Evolutionary conservation across 2,329 filamentous ascomycete genomes (phyloP), one percentile per base, ranked within the genome.

Genomic region (Metarhizium sp.): DNA sequence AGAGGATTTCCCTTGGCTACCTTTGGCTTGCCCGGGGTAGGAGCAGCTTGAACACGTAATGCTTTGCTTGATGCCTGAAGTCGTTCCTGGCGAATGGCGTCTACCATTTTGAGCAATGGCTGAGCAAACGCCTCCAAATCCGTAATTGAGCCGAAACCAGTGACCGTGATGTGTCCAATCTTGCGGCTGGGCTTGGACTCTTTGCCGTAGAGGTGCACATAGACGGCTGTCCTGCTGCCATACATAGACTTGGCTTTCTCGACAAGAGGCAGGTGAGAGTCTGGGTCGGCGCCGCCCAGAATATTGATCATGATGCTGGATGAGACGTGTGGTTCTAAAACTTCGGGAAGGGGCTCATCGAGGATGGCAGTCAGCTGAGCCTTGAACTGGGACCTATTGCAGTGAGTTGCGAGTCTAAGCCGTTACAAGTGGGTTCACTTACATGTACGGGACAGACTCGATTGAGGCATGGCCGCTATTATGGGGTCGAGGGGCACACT

Each of bases 401-500:
- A 16, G 14, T 1, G 25, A 51, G 7, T 25, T 25, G 25, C 25
- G 25, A 25, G 4, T 25, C 25, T 4, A 25, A 25, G 25, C 25
- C 4, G 25, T 3, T 18, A 14, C 6, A 18, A 16, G 8, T 11
- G 14, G 16, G 4, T 14, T 29, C 29, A 45, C 57, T 50, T 32
- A 63, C 74, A 86, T 78, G 58, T 92, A 82, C 0, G 86, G 85
- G 51, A 94, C 90, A 4, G 90, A 89, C 74, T 99, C 92, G 60
- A 97, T 97, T 2, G 89, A 95, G 72, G 92, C 92, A 72, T 97
- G 94, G 0, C 94, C 94, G 0, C 90, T 95, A 74, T 96, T 96
- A 73, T 96, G 92, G 56, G 76, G 75, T 16, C 90, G 79, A 13
- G 89, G 90, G 0, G 90, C 90, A 25, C 34, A 54, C 6, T 54